A percentile compares a stretch with the other conserved stretches of the same genome.
phyloP scores from a whole-genome alignment of 2,329 filamentous ascomycete genomes.

The Calonectria pseudoreteaudii region DNA sequence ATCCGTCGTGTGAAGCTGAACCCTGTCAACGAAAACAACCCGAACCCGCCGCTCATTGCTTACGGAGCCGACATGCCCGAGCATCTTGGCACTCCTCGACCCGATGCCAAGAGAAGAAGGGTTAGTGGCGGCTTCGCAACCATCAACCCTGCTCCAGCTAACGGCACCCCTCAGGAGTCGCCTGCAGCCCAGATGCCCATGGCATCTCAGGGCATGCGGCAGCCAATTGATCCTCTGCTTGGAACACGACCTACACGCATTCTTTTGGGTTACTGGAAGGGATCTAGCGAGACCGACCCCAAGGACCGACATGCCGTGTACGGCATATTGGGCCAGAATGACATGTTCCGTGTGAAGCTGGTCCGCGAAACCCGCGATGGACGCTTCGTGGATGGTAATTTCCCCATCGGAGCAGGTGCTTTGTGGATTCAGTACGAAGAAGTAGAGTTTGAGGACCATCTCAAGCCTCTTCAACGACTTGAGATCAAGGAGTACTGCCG shows the following conservation, averaged over 20 bases:
- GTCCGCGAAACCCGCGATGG: slow-evolving; percentile 71
- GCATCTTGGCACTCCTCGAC: slow-evolving; percentile 49
- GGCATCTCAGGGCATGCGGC: slow-evolving; percentile 35
- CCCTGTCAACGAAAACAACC: slow-evolving; percentile 56
- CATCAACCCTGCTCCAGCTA: slow-evolving; percentile 45
- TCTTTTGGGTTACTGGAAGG: slow-evolving; percentile 69
- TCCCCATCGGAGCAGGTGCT: slow-evolving; percentile 69
- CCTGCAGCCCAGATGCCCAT: slow-evolving; percentile 36
- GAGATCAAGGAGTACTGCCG: slow-evolving; percentile 75
- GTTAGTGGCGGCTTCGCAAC: slow-evolving; percentile 52
- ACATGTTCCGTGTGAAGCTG: slow-evolving; percentile 74
- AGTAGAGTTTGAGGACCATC: slow-evolving; percentile 67
- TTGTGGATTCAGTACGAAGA: slow-evolving; percentile 74
- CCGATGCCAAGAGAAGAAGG: slow-evolving; percentile 62
- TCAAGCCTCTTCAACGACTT: slow-evolving; percentile 61
- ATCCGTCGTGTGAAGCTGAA: slow-evolving; percentile 56
- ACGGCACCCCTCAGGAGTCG: slow-evolving; percentile 34
- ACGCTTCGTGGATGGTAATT: slow-evolving; percentile 68
- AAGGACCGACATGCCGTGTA: slow-evolving; percentile 71
- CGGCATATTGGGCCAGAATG: slow-evolving; percentile 71
- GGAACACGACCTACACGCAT: slow-evolving; percentile 69
- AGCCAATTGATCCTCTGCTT: slow-evolving; percentile 54
- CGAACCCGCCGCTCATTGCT: slow-evolving; percentile 59
- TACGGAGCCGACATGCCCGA: slow-evolving; percentile 64
- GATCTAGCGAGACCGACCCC: slow-evolving; percentile 60